A percentile compares a stretch with the other conserved stretches of the same genome.
phyloP scores from a whole-genome alignment of 208 protist species.

The Trypanosoma rangeli region DNA sequence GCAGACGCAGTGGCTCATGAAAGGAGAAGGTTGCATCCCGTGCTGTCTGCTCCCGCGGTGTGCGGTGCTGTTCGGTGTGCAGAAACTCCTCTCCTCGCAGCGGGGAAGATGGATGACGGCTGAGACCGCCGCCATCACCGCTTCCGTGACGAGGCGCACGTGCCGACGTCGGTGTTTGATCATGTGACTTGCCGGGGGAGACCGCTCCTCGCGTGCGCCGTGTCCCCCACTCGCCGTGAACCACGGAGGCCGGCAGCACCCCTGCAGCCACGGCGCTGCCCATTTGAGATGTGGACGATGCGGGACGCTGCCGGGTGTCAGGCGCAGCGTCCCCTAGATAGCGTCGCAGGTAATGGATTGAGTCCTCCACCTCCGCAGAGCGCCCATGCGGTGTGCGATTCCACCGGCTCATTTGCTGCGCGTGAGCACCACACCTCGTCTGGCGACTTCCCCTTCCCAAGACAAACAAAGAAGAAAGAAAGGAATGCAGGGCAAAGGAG shows the following conservation, averaged over 20 bases:
- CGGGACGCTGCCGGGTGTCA: background rate
- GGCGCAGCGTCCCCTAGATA: slow-evolving; percentile 1
- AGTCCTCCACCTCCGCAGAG: slow-evolving; percentile 17
- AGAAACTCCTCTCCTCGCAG: background rate
- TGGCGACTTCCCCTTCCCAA: background rate
- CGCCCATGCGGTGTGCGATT: background rate
- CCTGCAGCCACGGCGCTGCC: background rate
- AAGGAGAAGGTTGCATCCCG: background rate
- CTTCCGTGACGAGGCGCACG: background rate
- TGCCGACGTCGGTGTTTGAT: background rate
- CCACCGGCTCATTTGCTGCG: background rate
- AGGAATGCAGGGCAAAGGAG: background rate
- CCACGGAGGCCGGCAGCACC: slow-evolving; percentile 1
- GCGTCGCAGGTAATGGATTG: slow-evolving; percentile 17
- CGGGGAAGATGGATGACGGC: background rate
- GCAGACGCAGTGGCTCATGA: slow-evolving; percentile 4
- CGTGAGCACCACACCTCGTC: background rate
- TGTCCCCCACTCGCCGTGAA: background rate
- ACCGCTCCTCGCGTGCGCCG: background rate
- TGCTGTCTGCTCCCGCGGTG: background rate
- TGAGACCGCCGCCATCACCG: background rate
- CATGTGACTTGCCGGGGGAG: background rate
- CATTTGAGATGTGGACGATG: background rate
- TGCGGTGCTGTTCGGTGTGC: background rate
- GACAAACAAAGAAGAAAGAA: slow-evolving; percentile 9